phyloP scores from a whole-genome alignment of 2,329 filamentous ascomycete species.

The Penicillium rolfsii region DNA sequence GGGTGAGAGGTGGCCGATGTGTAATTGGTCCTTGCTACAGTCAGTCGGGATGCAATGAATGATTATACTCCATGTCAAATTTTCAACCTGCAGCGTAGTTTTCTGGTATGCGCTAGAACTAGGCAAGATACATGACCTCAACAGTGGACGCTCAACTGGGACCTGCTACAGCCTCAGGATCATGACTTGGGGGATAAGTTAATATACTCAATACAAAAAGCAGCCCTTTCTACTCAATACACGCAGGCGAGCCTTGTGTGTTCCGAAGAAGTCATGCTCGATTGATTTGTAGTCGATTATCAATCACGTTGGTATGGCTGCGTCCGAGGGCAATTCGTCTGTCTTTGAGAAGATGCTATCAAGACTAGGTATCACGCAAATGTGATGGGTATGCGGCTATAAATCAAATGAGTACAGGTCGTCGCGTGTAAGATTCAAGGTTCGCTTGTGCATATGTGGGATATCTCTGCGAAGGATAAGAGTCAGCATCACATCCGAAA shows the following conservation, averaged over 20 bases:
- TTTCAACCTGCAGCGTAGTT: not conserved
- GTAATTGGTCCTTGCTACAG: conserved; percentile 20
- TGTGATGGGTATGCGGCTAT: too few relatives aligned
- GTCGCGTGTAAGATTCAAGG: too few relatives aligned
- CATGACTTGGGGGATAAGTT: not conserved
- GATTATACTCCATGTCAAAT: conserved; percentile 7
- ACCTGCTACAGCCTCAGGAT: not conserved
- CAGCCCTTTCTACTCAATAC: not conserved
- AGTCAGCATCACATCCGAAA: not conserved
- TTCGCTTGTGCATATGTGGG: too few relatives aligned
- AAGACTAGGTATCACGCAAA: too few relatives aligned
- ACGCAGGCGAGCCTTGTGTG: too few relatives aligned
- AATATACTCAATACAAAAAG: not conserved
- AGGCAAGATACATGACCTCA: not conserved
- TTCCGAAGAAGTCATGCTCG: too few relatives aligned
- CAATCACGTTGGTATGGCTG: too few relatives aligned
- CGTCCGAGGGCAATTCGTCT: too few relatives aligned
- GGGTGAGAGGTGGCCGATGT: conserved; percentile 2
- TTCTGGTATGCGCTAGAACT: not conserved
- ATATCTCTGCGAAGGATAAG: not conserved
- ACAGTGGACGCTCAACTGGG: not conserved
- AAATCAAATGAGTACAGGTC: too few relatives aligned
- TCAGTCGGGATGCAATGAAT: conserved; percentile 22
- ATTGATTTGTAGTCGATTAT: too few relatives aligned
- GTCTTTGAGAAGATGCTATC: too few relatives aligned